These are phyloP conservation scores for Citrus inodora DNA, from an alignment of 345 rosid species.

Conservation along the genomic window DNA sequence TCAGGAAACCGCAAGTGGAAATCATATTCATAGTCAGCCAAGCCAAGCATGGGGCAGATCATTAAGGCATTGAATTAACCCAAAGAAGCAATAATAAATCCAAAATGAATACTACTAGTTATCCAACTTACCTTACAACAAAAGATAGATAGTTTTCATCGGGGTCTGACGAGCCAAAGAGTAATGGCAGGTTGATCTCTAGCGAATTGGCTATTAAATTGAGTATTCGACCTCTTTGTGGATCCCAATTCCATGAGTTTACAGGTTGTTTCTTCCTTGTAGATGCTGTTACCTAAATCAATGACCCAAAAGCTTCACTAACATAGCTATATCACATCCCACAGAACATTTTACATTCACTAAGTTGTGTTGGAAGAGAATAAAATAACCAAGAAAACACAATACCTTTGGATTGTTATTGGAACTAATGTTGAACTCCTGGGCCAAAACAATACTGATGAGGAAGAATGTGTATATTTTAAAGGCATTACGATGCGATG, in stretches of 20 bases:
- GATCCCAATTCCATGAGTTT: conserved; percentile 86
- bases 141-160: conserved; percentile 93
- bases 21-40: too few relatives aligned
- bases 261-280: conserved; percentile 62
- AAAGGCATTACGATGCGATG: conserved; percentile 87
- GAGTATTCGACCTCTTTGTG: conserved; percentile 79
- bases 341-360: not conserved
- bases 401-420: conserved; percentile 57
- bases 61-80: conserved; percentile 12
- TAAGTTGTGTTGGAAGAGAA: not conserved
- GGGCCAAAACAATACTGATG: conserved; percentile 49
- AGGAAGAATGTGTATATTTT: conserved; percentile 88
- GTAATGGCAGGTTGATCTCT: conserved; percentile 80
- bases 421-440: conserved; percentile 46
- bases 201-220: conserved; percentile 85
- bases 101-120: conserved; percentile 2
- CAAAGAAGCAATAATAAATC: conserved; percentile 7
- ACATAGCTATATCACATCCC: conserved; percentile 1
- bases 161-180: conserved; percentile 78
- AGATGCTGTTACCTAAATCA: conserved; percentile 47
- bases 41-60: not conserved
- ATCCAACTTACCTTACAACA: conserved; percentile 57
- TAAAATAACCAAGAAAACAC: not conserved
- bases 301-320: conserved; percentile 20
- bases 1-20: too few relatives aligned